phyloP scores from a whole-genome alignment of 352 stramenopile species.

The Pelagophyceae sp. region DNA sequence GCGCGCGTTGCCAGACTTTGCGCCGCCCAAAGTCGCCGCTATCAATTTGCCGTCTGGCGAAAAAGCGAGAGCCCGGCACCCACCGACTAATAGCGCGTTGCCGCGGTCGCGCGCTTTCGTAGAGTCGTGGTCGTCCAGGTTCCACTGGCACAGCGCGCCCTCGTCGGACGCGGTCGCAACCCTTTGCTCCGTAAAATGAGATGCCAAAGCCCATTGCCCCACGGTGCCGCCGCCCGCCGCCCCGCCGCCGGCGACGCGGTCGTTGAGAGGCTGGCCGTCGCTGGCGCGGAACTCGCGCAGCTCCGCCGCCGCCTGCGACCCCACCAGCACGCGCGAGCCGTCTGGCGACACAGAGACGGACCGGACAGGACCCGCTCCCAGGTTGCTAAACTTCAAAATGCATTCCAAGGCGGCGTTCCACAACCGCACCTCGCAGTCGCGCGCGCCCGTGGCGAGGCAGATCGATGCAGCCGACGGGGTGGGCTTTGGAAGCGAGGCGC shows the following conservation, averaged over 20 bases:
- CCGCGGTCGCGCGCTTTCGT: not conserved
- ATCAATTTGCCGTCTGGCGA: conserved; percentile 11
- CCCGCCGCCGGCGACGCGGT: not conserved
- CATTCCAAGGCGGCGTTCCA: conserved; percentile 7
- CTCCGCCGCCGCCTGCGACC: conserved; percentile 4
- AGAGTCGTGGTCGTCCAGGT: not conserved
- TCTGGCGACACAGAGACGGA: not conserved
- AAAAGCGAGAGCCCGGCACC: not conserved
- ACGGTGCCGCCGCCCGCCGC: conserved; percentile 46
- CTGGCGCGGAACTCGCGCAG: not conserved
- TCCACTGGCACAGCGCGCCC: conserved; percentile 22
- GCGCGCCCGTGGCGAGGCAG: not conserved
- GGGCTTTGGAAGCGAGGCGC: not conserved
- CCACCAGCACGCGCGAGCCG: not conserved
- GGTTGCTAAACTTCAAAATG: conserved; percentile 6
- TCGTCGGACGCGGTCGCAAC: conserved; percentile 21
- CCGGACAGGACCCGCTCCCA: not conserved
- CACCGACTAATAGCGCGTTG: not conserved
- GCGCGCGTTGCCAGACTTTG: not conserved
- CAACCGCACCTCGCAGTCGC: not conserved
- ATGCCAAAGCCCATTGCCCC: conserved; percentile 57
- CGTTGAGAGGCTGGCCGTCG: conserved; percentile 51
- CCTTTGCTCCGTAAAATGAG: conserved; percentile 41
- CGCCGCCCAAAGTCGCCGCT: not conserved
- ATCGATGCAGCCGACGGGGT: not conserved